Conservation (phyloP, 495 filamentous ascomycete genomes). For the Xylaria cubensis region DNA sequence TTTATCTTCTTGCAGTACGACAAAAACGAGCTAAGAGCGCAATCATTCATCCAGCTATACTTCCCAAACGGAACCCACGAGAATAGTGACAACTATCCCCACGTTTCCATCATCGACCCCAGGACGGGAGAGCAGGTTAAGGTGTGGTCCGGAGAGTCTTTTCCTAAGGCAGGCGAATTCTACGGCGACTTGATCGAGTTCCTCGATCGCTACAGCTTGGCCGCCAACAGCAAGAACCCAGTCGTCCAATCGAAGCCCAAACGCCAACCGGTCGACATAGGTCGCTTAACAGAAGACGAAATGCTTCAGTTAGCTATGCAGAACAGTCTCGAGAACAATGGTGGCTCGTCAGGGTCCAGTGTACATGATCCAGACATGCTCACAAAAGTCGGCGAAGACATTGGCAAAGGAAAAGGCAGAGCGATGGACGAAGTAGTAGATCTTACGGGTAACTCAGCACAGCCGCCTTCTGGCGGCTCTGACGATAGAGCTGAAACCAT, state of each 20-base stretch:
- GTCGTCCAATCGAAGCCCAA: conserved; percentile 82
- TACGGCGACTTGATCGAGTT: conserved; percentile 93
- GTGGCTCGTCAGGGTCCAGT: conserved; percentile 40
- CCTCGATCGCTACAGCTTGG: conserved; percentile 91
- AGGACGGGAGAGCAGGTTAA: conserved; percentile 97
- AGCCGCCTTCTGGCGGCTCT: conserved; percentile 19
- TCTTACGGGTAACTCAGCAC: conserved; percentile 22
- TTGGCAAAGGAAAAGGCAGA: conserved; percentile 72
- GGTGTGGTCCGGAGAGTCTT: conserved; percentile 86
- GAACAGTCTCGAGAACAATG: conserved; percentile 71
- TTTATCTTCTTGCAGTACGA: conserved; percentile 94
- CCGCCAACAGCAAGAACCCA: conserved; percentile 86
- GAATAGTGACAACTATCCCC: conserved; percentile 80
- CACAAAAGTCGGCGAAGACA: conserved; percentile 65
- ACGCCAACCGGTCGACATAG: conserved; percentile 72
- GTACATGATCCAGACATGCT: conserved; percentile 81
- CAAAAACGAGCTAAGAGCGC: conserved; percentile 76
- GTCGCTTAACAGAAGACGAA: conserved; percentile 93
- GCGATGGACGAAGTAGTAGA: conserved; percentile 44
- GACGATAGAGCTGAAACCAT: conserved; percentile 44
- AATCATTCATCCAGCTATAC: conserved; percentile 87
- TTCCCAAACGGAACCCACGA: conserved; percentile 73
- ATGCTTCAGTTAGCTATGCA: conserved; percentile 92
- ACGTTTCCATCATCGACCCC: conserved; percentile 94
- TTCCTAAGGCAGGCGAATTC: conserved; percentile 79